These are phyloP conservation scores for Paracoccidioides lutzii DNA, from an alignment of 2,329 filamentous ascomycete species.

Conservation along the genomic window DNA sequence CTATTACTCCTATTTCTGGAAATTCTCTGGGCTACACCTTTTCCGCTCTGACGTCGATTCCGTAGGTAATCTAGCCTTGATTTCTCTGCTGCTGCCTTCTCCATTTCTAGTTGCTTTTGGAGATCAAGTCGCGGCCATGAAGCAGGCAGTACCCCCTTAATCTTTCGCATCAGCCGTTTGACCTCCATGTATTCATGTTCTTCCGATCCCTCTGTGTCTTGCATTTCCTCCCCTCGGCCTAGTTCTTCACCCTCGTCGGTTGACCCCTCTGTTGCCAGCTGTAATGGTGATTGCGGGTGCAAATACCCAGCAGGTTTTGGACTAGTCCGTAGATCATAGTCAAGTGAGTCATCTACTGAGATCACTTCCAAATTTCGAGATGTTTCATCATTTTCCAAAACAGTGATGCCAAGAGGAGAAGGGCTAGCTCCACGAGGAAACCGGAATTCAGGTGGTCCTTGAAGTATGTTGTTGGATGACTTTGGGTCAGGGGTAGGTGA, in stretches of 20 bases:
- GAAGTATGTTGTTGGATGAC: conserved; percentile 16
- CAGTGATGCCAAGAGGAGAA: conserved; percentile 16
- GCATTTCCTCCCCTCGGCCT: background rate
- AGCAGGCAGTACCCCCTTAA: conserved; percentile 37
- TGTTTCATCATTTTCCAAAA: conserved; percentile 14
- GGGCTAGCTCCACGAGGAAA: conserved; percentile 26
- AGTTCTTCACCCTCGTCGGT: background rate
- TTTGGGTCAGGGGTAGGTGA: conserved; percentile 28
- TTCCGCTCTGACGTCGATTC: conserved; percentile 10
- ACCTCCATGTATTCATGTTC: conserved; percentile 11
- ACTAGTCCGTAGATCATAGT: conserved; percentile 10
- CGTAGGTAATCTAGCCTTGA: conserved; percentile 14
- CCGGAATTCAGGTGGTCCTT: conserved; percentile 20
- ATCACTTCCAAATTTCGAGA: conserved; percentile 12
- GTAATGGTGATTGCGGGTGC: conserved; percentile 4
- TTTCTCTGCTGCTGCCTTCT: conserved; percentile 8
- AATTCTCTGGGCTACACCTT: conserved; percentile 13
- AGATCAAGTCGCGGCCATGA: conserved; percentile 35
- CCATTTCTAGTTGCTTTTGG: conserved; percentile 19
- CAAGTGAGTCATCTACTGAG: conserved; percentile 9
- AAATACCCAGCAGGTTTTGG: conserved; percentile 13
- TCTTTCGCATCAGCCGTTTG: conserved; percentile 23
- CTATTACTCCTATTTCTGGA: conserved; percentile 12
- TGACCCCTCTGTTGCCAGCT: conserved; percentile 4
- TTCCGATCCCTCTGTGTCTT: conserved; percentile 9